Conservation (phyloP, 2,329 filamentous ascomycete species). For the Cryphonectria parasitica region DNA sequence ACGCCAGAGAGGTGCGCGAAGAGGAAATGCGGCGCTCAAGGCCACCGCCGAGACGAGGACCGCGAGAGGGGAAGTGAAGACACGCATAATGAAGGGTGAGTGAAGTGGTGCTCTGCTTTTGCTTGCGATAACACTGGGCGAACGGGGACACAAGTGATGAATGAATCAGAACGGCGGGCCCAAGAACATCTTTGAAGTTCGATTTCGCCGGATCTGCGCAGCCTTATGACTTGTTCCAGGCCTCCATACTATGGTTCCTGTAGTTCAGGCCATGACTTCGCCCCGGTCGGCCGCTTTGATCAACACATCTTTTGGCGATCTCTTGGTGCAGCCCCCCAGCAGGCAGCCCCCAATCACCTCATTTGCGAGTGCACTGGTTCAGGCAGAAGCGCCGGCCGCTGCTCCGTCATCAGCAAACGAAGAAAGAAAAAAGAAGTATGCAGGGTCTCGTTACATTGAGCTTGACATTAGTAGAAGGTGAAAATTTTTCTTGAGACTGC, state of each 20-base stretch:
- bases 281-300: neutral
- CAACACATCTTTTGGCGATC: neutral
- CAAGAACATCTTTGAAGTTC: neutral
- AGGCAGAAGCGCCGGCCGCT: neutral
- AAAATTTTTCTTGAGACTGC: neutral
- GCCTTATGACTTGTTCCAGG: neutral
- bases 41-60: constrained; percentile 18
- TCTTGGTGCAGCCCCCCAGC: neutral
- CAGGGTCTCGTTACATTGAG: neutral
- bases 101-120: neutral
- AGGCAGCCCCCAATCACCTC: neutral
- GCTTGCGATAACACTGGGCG: neutral
- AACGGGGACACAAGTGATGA: neutral
- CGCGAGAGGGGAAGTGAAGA: constrained; percentile 13
- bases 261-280: neutral
- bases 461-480: neutral
- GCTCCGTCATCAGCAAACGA: neutral
- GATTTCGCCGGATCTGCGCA: neutral
- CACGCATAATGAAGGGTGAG: constrained; percentile 14
- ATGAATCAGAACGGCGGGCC: neutral
- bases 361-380: neutral
- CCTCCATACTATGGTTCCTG: neutral
- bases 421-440: neutral
- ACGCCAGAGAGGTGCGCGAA: constrained; percentile 2
- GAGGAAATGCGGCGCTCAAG: constrained; percentile 12